phyloP scores from a whole-genome alignment of 768 basidiomycete species.

The Neoboletus brunneissimus region DNA sequence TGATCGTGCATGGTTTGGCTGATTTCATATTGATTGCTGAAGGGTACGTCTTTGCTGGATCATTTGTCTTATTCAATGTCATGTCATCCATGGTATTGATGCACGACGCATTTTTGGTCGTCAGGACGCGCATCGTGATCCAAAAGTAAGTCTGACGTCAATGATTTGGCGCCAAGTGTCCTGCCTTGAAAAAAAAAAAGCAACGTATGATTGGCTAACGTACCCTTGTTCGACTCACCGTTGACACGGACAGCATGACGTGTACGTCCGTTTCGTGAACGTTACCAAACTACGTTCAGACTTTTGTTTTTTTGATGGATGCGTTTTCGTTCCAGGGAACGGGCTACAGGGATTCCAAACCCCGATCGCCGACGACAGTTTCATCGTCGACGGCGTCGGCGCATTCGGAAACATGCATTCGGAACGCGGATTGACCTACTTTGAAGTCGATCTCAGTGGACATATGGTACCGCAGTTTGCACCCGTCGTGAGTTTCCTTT shows the following conservation, averaged over 20 bases:
- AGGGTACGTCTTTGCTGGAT: constrained; percentile 44
- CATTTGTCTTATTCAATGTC: background rate
- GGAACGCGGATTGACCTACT: constrained; percentile 66
- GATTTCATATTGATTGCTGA: constrained; percentile 75
- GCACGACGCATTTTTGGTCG: background rate
- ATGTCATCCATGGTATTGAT: constrained; percentile 8
- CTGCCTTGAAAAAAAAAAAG: background rate
- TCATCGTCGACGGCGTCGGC: constrained; percentile 69
- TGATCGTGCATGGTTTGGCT: constrained; percentile 70
- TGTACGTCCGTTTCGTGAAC: constrained; percentile 26
- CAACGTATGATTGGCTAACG: background rate
- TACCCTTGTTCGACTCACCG: background rate
- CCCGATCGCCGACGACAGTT: constrained; percentile 61
- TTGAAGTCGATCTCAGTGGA: constrained; percentile 65
- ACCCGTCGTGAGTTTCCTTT: constrained; percentile 44
- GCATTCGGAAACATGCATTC: constrained; percentile 61
- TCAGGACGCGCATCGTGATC: constrained; percentile 57
- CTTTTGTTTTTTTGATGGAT: background rate
- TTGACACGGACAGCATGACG: constrained; percentile 36
- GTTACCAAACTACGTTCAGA: background rate
- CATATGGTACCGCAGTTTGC: constrained; percentile 77
- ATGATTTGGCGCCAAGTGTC: background rate
- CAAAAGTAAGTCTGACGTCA: constrained; percentile 49
- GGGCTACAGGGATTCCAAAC: constrained; percentile 73
- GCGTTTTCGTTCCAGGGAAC: constrained; percentile 38